Evolutionary conservation across 2,329 filamentous ascomycete genomes (phyloP).

Genomic region (Diaporthe helianthi): DNA sequence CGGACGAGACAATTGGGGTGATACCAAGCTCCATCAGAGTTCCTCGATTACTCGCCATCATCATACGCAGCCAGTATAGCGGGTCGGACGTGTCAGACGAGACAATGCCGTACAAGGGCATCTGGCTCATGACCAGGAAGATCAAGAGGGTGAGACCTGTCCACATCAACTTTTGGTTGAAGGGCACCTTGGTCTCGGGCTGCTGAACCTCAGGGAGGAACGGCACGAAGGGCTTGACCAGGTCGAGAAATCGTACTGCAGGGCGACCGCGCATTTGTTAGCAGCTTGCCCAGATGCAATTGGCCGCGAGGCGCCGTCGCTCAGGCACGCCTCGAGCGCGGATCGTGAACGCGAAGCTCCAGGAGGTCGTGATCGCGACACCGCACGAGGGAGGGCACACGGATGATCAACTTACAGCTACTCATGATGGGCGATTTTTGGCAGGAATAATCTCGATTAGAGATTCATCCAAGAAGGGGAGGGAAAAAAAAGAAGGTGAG

Average conservation of each 20-base stretch:
- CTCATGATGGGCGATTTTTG: conserved; percentile 55
- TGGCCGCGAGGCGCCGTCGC: conserved; percentile 24
- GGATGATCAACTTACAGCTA: conserved; percentile 55
- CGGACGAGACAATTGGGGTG: conserved; percentile 98
- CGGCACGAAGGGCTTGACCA: conserved; percentile 99
- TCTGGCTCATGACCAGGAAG: conserved; percentile 99
- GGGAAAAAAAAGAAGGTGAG: conserved; percentile 44
- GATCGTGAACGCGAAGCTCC: conserved; percentile 27
- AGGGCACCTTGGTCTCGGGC: conserved; percentile 97
- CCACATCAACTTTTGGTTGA: conserved; percentile 99
- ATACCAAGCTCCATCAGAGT: conserved; percentile 97
- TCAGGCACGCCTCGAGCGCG: conserved; percentile 28
- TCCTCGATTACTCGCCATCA: conserved; percentile 98
- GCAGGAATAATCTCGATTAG: conserved; percentile 35
- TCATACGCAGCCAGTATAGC: conserved; percentile 99
- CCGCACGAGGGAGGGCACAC: conserved; percentile 16
- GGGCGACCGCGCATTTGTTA: conserved; percentile 36
- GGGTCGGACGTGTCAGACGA: conserved; percentile 98
- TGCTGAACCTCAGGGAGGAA: conserved; percentile 99
- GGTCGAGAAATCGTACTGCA: conserved; percentile 96
- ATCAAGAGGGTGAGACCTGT: conserved; percentile 93
- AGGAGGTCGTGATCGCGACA: conserved; percentile 19
- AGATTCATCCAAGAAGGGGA: conserved; percentile 37
- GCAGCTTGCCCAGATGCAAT: conserved; percentile 26
- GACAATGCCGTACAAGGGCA: conserved; percentile 99